Evolutionary conservation across 164 flowering plant genomes (phyloP).

Genomic region (Santalum album): DNA sequence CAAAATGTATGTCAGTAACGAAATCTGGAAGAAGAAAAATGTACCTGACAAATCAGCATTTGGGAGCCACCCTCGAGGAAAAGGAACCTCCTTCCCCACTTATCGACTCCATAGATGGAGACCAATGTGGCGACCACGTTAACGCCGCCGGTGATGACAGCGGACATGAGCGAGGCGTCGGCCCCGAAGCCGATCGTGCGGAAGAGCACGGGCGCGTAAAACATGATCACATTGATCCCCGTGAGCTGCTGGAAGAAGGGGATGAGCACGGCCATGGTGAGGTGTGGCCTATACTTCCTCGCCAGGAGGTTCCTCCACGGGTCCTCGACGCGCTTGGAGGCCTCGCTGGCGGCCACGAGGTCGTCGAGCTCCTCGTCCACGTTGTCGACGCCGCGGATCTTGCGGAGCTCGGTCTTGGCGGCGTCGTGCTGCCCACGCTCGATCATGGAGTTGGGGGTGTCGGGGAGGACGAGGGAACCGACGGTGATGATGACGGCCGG

Average conservation of each 20-base stretch:
- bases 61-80: conserved; percentile 73
- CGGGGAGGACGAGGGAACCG: conserved; percentile 61
- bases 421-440: conserved; percentile 43
- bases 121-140: conserved; percentile 54
- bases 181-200: conserved; percentile 53
- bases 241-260: conserved; percentile 79
- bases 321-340: conserved; percentile 42
- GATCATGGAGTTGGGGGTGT: conserved; percentile 79
- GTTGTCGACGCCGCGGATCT: conserved; percentile 46
- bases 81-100: conserved; percentile 53
- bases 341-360: conserved; percentile 62
- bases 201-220: conserved; percentile 77
- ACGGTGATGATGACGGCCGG: conserved; percentile 63
- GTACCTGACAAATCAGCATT: conserved; percentile 73
- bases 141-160: conserved; percentile 65
- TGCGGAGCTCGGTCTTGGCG: conserved; percentile 31
- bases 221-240: conserved; percentile 80
- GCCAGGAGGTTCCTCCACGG: conserved; percentile 57
- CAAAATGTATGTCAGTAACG: no score
- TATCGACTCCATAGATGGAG: conserved; percentile 59
- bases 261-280: conserved; percentile 53
- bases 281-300: conserved; percentile 63
- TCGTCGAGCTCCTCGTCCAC: conserved; percentile 61
- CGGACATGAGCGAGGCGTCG: conserved; percentile 63
- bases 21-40: no score